Evolutionary conservation across 345 rosid species (phyloP).

Genomic region (Murraya paniculata): DNA sequence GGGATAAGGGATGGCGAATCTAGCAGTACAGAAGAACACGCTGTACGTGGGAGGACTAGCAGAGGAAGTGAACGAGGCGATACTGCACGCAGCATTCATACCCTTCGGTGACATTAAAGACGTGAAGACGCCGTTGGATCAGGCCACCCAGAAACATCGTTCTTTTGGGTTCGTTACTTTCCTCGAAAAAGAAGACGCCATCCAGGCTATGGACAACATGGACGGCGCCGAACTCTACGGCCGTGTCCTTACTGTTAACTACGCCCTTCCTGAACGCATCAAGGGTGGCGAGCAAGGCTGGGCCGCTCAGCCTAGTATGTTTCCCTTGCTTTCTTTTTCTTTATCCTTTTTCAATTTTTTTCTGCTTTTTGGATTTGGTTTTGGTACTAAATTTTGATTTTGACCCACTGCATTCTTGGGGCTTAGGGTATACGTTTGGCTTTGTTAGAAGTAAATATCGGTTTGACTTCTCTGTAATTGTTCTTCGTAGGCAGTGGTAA

Average conservation of each 20-base stretch:
- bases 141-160: constrained; percentile 97
- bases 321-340: neutral
- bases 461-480: too few relatives aligned
- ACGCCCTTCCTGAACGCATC: constrained; percentile 90
- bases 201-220: constrained; percentile 97
- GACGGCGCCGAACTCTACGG: constrained; percentile 97
- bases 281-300: constrained; percentile 99
- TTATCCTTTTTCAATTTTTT: neutral
- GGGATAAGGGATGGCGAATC: constrained; percentile 34
- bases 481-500: neutral
- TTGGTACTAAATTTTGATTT: neutral
- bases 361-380: neutral
- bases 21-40: constrained; percentile 92
- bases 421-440: neutral
- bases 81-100: constrained; percentile 89
- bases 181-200: constrained; percentile 83
- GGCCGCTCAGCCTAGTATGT: constrained; percentile 99
- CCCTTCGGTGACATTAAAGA: constrained; percentile 98
- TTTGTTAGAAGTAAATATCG: neutral
- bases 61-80: constrained; percentile 92
- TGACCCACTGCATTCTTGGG: neutral
- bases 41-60: constrained; percentile 94
- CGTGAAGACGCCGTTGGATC: constrained; percentile 93
- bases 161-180: constrained; percentile 98
- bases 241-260: constrained; percentile 96